Evolutionary conservation across 306 rosid genomes (phyloP), one percentile per base, ranked within the genome.

Genomic region (Abrus pulchellus): DNA sequence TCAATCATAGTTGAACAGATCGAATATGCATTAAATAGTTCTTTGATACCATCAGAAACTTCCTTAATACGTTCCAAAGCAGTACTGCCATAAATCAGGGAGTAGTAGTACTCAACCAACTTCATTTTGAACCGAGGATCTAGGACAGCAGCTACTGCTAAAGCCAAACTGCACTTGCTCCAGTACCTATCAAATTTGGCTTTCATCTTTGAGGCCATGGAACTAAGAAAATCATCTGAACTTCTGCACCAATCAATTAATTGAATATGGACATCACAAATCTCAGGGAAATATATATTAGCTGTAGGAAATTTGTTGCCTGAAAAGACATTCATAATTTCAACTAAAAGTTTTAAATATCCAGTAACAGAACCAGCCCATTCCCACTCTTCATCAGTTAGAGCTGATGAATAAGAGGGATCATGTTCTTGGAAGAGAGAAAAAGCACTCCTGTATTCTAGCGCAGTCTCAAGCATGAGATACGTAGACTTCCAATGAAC

Each of bases 61-160:
- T 93, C 98, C 77, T 91, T 91, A 81, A 95, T 93, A 27, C 87
- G 93, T 74, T 95, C 97, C 86, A 90, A 87, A 56, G 97, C 92
- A 12, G 89, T 87, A 83, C 98, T 95, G 44, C 99, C 98, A 43
- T 95, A 95, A 68, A 95, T 95, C 75, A 88, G 93, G 34, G 99
- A 95, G 75, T 95, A 95, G 89, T 95, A 95, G 74, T 95, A 95
- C 82, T 95, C 99, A 41, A 95, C 94, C 86, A 95, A 83, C 90
- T 91, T 95, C 93, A 93, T 90, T 87, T 93, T 93, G 83, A 93
- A 95, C 56, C 98, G 89, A 27, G 99, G 99, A 85, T 95, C 99
- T 88, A 95, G 82, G 61, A 95, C 88, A 13, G 93, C 97, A 28
- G 96, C 99, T 29, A 95, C 84, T 30, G 99, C 98, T 88, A 95